Evolutionary conservation across 2,329 filamentous ascomycete genomes (phyloP), one percentile per base, ranked within the genome.

Genomic region (Trichophyton schoenleinii): DNA sequence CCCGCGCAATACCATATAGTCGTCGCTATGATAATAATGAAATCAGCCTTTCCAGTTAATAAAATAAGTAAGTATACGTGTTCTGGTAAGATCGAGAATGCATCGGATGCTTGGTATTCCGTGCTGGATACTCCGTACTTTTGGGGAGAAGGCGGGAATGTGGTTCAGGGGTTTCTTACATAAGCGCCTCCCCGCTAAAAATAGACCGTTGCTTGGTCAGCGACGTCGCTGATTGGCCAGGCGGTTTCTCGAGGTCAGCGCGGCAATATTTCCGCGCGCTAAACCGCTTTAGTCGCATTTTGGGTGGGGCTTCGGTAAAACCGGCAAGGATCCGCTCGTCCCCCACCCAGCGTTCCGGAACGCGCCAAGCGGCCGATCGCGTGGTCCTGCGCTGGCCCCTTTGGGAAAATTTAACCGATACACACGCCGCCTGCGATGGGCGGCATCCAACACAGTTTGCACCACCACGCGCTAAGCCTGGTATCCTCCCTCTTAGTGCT

Each of bases 301-400:
- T 18, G 9, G 49, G 49, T 31, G 49, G 49, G 49, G 22, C 28
- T 53, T 53, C 49, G 49, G 49, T 53, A 53, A 53, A 53, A 53
- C 49, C 49, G 49, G 49, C 49, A 53, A 53, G 49, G 49, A 53
- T 53, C 49, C 49, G 49, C 49, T 34, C 22, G 28, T 53, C 49
- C 49, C 49, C 22, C 28, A 53, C 28, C 49, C 49, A 53, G 49
- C n/a, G 49, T 53, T 53, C 49, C 49, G 49, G 49, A 53, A 53
- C 49, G 49, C 25, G 49, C 49, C 49, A 53, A 53, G 49, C 49
- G 49, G 49, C 20, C 49, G 49, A 53, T 53, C 49, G 49, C 49
- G 49, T 53, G 49, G 49, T 53, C 3, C 44, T 48, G 49, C 49
- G 25, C 7, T 53, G 13, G 22, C 49, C 49, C 49, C 22, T 53